Conservation (phyloP, 108 stramenopile species). For the Nitzschia sp. region DNA sequence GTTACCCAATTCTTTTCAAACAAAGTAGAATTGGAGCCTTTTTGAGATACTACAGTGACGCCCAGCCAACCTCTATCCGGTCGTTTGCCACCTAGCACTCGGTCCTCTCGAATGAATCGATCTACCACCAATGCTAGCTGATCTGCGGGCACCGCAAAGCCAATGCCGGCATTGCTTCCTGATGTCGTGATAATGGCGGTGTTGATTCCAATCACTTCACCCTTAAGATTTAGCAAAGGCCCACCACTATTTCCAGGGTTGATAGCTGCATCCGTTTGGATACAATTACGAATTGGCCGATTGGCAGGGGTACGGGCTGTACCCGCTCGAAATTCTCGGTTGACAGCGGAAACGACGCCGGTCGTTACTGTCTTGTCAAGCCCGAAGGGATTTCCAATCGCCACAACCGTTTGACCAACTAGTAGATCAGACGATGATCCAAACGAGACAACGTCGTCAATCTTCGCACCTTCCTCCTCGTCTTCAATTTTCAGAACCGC, state of each 20-base stretch:
- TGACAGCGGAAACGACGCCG: slow-evolving; percentile 88
- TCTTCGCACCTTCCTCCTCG: slow-evolving; percentile 12
- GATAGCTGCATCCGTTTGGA: slow-evolving; percentile 93
- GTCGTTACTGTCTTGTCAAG: slow-evolving; percentile 73
- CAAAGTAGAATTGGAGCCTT: slow-evolving; percentile 6
- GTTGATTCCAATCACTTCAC: slow-evolving; percentile 91
- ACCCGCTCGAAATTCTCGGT: slow-evolving; percentile 75
- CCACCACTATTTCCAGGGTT: slow-evolving; percentile 96
- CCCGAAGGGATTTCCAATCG: slow-evolving; percentile 95
- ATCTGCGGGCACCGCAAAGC: slow-evolving; percentile 84
- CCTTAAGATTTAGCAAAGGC: slow-evolving; percentile 79
- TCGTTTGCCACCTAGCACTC: slow-evolving; percentile 1
- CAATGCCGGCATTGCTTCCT: slow-evolving; percentile 79
- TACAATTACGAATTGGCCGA: slow-evolving; percentile 74
- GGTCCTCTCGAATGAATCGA: slow-evolving; percentile 44
- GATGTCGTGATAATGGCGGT: slow-evolving; percentile 80
- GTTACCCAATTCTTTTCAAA: slow-evolving; percentile 33
- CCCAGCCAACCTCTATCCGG: slow-evolving; percentile 42
- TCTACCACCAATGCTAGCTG: slow-evolving; percentile 41
- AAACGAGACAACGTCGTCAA: slow-evolving; percentile 25
- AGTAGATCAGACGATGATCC: slow-evolving; percentile 69
- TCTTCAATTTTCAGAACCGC: slow-evolving; percentile 70
- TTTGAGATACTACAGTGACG: slow-evolving; percentile 32
- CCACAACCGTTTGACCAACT: slow-evolving; percentile 86
- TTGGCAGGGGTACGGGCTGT: slow-evolving; percentile 57